Evolutionary conservation across 2,329 filamentous ascomycete genomes (phyloP), one percentile per base, ranked within the genome.

Genomic region (Mycosphaerelloides madeirae): DNA sequence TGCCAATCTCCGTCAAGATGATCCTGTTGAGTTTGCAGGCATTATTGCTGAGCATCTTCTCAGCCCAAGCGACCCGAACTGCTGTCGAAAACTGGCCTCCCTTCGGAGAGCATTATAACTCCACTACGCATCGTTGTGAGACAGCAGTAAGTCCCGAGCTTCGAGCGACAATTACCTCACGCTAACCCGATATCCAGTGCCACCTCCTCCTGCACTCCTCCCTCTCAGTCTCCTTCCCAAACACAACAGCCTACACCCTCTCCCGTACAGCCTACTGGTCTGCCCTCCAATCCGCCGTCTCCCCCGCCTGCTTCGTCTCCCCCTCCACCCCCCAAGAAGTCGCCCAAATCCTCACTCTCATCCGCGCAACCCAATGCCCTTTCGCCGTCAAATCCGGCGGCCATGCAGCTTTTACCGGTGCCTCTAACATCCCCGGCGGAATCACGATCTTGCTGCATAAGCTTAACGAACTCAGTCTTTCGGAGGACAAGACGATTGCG

Each of bases 341-440:
- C 9, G 40, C 41, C 9, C 14, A 39, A 19, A 41, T 49, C 20
- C n/a, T 49, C n/a, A 39, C 33, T 15, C 34, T 46, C 13, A 29
- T 43, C 2, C 47, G 40, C 18, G 19, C 32, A n/a, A 33, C 41
- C 3, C 28, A 53, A 41, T 59, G 57, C 41, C 49, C 44, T 1
- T 61, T 63, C 32, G 60, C 59, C 14, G 53, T 61, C 3, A 55
- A 54, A 37, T 52, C 50, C 32, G 61, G 60, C 7, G 61, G 61
- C 6, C 59, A 62, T 41, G 44, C 54, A 13, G 40, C 50, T n/a
- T 56, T 52, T 14, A 32, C 48, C 5, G 57, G 54, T 20, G 49
- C 49, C 8, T 54, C 51, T n/a, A 63, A 53, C 33, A 54, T 57
- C 18, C 18, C 54, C 14, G 50, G 38, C 29, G 61, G 60, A 11